Conservation (phyloP, 805 yeast species). For the Cyberlindnera amylophila region DNA sequence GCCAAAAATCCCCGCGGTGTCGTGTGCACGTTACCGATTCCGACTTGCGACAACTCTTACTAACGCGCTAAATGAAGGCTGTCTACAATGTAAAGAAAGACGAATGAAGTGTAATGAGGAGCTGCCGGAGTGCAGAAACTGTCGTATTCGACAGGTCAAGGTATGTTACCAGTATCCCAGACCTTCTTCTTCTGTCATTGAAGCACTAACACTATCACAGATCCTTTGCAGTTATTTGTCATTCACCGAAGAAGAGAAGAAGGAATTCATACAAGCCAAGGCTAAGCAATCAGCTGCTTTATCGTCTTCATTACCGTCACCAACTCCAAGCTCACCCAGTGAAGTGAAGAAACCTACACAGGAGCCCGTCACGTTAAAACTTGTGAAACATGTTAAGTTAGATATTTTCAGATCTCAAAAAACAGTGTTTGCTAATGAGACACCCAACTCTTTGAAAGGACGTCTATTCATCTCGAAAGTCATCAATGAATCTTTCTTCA, state of each 20-base stretch:
- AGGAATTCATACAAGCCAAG: slow-evolving; percentile 15
- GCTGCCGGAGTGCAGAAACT: slow-evolving; percentile 46
- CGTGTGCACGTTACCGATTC: background rate
- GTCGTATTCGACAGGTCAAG: slow-evolving; percentile 29
- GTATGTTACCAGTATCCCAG: slow-evolving; percentile 8
- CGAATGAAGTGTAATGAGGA: slow-evolving; percentile 50
- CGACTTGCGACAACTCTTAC: slow-evolving; percentile 3
- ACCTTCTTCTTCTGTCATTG: too few species aligned
- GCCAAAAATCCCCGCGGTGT: background rate
- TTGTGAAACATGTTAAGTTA: slow-evolving; percentile 15
- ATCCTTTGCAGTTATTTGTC: slow-evolving; percentile 26
- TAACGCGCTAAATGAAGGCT: slow-evolving; percentile 32
- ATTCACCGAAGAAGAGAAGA: slow-evolving; percentile 20
- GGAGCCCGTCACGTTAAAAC: background rate
- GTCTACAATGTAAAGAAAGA: slow-evolving; percentile 48
- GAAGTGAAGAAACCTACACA: background rate
- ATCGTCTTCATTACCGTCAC: background rate
- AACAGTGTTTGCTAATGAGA: slow-evolving; percentile 13
- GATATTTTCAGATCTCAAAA: slow-evolving; percentile 13
- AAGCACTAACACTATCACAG: slow-evolving; percentile 1
- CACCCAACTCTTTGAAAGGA: background rate
- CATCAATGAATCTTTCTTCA: slow-evolving; percentile 11
- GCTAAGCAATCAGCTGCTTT: slow-evolving; percentile 2
- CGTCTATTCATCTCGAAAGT: slow-evolving; percentile 14
- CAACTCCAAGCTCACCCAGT: slow-evolving; percentile 4